Percentiles rank a stretch among this genome's conserved stretches.
Conservation (phyloP, 1,284 basidiomycete genomes). For the Leccinum pachyderme region DNA sequence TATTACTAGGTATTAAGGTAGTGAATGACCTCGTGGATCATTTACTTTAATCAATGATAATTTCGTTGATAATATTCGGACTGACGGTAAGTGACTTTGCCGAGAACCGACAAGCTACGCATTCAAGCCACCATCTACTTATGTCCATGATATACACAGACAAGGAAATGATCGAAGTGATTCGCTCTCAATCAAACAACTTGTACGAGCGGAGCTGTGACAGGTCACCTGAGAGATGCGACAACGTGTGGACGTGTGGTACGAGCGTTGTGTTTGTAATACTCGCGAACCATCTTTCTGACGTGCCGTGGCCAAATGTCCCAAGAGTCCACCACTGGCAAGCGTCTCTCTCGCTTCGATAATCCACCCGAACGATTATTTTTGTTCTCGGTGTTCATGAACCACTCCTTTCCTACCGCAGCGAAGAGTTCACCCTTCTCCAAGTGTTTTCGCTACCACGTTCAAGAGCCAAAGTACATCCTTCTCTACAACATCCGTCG, state of each 20-base stretch:
- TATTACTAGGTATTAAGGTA: constrained; percentile 9
- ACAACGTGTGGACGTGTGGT: constrained; percentile 14
- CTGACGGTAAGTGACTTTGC: constrained; percentile 18
- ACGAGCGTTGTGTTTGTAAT: constrained; percentile 16
- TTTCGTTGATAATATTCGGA: constrained; percentile 14
- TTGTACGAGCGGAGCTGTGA: constrained; percentile 9
- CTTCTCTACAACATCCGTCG: constrained; percentile 6
- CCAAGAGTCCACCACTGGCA: background rate
- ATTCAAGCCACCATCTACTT: constrained; percentile 12
- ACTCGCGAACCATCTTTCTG: constrained; percentile 8
- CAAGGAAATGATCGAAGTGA: constrained; percentile 16
- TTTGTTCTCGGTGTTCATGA: constrained; percentile 4
- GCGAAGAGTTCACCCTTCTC: constrained; percentile 1
- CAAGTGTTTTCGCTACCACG: background rate
- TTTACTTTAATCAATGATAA: constrained; percentile 19
- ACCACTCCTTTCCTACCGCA: background rate
- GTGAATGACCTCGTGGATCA: constrained; percentile 28
- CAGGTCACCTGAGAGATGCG: constrained; percentile 11
- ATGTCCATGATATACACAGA: constrained; percentile 11
- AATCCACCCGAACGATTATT: constrained; percentile 6
- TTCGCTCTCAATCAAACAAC: constrained; percentile 1
- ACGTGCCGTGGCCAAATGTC: constrained; percentile 2
- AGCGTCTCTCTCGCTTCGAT: background rate
- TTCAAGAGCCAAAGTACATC: constrained; percentile 2
- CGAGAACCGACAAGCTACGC: constrained; percentile 19